Conservation (phyloP, 2,329 filamentous ascomycete genomes). For the Fusarium piperis region DNA sequence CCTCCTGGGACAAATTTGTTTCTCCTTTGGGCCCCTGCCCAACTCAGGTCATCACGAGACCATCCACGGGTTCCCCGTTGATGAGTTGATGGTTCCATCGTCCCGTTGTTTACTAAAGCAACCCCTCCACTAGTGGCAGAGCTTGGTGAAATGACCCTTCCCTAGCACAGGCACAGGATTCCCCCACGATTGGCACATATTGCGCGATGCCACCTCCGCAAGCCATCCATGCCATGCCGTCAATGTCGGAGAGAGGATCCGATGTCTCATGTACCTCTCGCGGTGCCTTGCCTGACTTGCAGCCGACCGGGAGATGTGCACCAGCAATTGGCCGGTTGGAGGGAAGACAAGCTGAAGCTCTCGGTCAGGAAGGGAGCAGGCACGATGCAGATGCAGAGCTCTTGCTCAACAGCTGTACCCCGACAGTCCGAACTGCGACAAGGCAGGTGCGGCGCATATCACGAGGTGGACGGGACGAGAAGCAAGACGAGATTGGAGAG, state of each 20-base stretch:
- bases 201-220: conserved; percentile 36
- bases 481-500: not conserved
- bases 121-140: conserved; percentile 27
- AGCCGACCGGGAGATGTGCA: conserved; percentile 6
- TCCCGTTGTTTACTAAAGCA: conserved; percentile 31
- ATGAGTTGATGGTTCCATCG: conserved; percentile 7
- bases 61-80: conserved; percentile 36
- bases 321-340: conserved; percentile 1
- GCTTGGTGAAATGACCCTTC: not conserved
- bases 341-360: conserved; percentile 4
- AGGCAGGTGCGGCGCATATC: conserved; percentile 7
- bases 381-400: not conserved
- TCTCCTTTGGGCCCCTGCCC: conserved; percentile 29
- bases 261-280: conserved; percentile 31
- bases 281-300: conserved; percentile 15
- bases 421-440: conserved; percentile 16
- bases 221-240: conserved; percentile 12
- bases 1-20: conserved; percentile 17
- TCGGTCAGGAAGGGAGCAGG: conserved; percentile 1
- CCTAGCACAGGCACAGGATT: conserved; percentile 27
- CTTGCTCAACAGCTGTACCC: not conserved
- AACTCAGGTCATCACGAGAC: conserved; percentile 37
- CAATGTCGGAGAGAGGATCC: conserved; percentile 19
- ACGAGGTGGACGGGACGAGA: not conserved
- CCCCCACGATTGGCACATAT: conserved; percentile 40